Evolutionary conservation across 1,284 basidiomycete genomes (phyloP).

Genomic region (Moniliophthora roreri): DNA sequence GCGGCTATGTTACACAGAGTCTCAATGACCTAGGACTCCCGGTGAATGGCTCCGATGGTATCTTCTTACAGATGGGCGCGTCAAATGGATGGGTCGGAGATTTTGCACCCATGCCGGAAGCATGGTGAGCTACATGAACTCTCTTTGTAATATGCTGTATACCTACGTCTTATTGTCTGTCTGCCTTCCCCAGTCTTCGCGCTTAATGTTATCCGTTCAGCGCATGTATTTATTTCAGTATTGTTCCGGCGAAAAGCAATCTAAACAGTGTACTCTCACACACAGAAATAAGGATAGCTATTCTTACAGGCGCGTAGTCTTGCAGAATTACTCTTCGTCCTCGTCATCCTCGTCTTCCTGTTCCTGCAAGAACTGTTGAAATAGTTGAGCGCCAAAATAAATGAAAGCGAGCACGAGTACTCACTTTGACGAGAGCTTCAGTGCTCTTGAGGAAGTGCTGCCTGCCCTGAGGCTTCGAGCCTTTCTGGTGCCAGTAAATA

Average conservation of each 20-base stretch:
- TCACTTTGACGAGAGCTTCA: conserved; percentile 86
- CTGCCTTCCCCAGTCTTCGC: background rate
- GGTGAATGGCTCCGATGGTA: conserved; percentile 85
- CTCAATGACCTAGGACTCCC: conserved; percentile 85
- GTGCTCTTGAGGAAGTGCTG: conserved; percentile 93
- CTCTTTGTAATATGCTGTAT: background rate
- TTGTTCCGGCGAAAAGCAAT: no score
- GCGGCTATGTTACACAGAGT: conserved; percentile 55
- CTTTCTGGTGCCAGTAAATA: conserved; percentile 97
- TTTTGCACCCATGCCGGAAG: conserved; percentile 75
- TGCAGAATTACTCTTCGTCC: conserved; percentile 6
- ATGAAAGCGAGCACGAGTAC: conserved; percentile 16
- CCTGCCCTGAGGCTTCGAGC: conserved; percentile 91
- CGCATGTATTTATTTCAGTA: no score
- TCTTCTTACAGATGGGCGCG: conserved; percentile 77
- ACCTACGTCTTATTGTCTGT: background rate
- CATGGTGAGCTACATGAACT: conserved; percentile 25
- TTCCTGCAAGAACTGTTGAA: conserved; percentile 71
- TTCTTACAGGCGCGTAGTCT: no score
- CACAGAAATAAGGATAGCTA: no score
- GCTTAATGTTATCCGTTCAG: no score
- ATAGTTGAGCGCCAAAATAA: conserved; percentile 7
- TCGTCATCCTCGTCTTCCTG: conserved; percentile 75
- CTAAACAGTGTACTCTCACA: no score
- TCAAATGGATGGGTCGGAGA: conserved; percentile 74